Evolutionary conservation across 75 land plant species (phyloP), one percentile per base, ranked within the genome.

Genomic region (Selaginella tamariscina): DNA sequence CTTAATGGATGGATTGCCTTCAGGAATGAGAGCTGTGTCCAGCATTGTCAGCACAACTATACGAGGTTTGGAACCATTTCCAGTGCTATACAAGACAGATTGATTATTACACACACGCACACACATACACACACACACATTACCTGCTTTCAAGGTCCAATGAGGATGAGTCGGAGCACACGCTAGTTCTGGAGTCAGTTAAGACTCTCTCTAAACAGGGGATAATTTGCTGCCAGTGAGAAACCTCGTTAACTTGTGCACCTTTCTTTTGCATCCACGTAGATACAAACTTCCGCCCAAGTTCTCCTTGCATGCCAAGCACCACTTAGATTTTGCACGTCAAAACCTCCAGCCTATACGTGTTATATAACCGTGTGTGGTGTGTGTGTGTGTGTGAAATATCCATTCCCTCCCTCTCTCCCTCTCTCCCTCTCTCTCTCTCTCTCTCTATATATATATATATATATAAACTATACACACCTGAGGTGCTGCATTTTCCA

Each of bases 241-340:
- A 65, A 2, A 31, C 29, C 20, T 65, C 67, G 27, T 9, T 5
- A 5, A 20, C 32, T 69, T 79, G 83, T 13, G 80, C 33, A 5
- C 87, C 85, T 8, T 74, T 66, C 0, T 30, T 56, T 31, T 81
- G 77, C 80, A 87, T 57, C 80, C 81, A 90, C 1, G 18, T 73
- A 1, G 67, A 55, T 15, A 72, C 54, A 23, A 81, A 71, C 28
- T 30, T 70, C 67, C 72, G 62, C 28, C 82, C 72, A 60, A 77
- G 82, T 0, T 75, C 70, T 5, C 79, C 85, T 32, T 72, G 66
- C 72, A 87, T 75, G n/a, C 83, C 68, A 26, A 90, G 72, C 0
- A 87, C 54, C 0, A 80, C 82, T 30, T 70, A 73, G 62, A 54
- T 68, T 70, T 32, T 76, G 80, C 27, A 15, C 21, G 20, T 33